Percentiles rank a stretch among this genome's conserved stretches.
phyloP scores from a whole-genome alignment of 129 eudicot species.

The Flaveria ramosissima region DNA sequence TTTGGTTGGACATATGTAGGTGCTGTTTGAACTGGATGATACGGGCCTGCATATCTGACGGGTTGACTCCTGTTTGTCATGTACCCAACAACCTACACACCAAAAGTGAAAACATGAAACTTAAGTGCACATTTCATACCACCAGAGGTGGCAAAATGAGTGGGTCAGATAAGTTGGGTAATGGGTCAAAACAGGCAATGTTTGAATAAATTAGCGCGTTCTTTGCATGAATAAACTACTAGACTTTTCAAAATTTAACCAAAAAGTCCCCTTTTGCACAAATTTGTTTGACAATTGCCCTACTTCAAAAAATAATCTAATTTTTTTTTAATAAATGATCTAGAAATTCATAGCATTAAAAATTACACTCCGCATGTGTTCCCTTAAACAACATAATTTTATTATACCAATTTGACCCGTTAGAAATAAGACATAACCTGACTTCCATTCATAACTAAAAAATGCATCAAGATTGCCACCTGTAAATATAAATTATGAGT shows the following conservation, averaged over 20 bases:
- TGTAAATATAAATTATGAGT: background rate
- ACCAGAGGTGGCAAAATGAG: background rate
- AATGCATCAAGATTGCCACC: background rate
- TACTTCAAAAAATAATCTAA: too few species aligned
- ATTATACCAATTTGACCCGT: background rate
- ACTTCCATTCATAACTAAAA: background rate
- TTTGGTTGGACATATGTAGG: constrained; percentile 59
- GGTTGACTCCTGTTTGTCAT: constrained; percentile 63
- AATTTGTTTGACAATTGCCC: too few species aligned
- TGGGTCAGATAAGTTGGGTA: background rate
- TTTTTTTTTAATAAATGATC: too few species aligned
- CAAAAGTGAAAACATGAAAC: constrained; percentile 26
- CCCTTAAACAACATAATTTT: too few species aligned
- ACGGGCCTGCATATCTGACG: constrained; percentile 49
- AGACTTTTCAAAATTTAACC: background rate
- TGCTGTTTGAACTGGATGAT: constrained; percentile 70
- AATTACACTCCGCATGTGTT: too few species aligned
- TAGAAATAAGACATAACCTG: background rate
- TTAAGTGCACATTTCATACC: constrained; percentile 4
- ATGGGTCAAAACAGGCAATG: background rate
- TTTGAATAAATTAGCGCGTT: background rate
- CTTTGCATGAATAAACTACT: too few species aligned
- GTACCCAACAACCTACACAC: constrained; percentile 64
- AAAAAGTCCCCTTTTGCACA: background rate
- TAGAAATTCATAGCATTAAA: too few species aligned